phyloP scores from a whole-genome alignment of 768 basidiomycete species.

The Nevesoporus exiguus region DNA sequence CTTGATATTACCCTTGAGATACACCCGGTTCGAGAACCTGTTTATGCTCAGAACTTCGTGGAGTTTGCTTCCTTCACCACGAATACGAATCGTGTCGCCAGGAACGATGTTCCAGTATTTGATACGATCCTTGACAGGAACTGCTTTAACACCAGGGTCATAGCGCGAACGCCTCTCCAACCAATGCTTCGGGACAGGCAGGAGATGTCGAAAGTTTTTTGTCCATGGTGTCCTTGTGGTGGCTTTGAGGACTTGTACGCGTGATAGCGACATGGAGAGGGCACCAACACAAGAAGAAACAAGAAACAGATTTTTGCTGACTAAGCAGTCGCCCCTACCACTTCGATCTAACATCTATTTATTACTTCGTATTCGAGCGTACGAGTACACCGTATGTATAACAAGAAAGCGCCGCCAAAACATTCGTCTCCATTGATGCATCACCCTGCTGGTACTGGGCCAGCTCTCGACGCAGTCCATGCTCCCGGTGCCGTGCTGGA shows the following conservation, averaged over 20 bases:
- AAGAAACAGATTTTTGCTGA: slow-evolving; percentile 8
- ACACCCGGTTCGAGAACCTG: slow-evolving; percentile 63
- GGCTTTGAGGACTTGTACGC: slow-evolving; percentile 40
- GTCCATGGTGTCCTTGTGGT: slow-evolving; percentile 54
- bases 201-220: slow-evolving; percentile 64
- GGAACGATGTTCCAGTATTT: slow-evolving; percentile 88
- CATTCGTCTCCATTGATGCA: neutral
- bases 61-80: slow-evolving; percentile 59
- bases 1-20: slow-evolving; percentile 45
- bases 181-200: slow-evolving; percentile 57
- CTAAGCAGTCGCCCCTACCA: slow-evolving; percentile 19
- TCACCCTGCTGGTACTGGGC: slow-evolving; percentile 22
- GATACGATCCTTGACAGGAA: slow-evolving; percentile 63
- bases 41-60: slow-evolving; percentile 75
- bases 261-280: slow-evolving; percentile 29
- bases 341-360: too few species aligned
- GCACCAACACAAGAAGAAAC: neutral
- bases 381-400: slow-evolving; percentile 4
- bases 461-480: slow-evolving; percentile 36
- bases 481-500: slow-evolving; percentile 53
- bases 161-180: slow-evolving; percentile 41
- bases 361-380: neutral
- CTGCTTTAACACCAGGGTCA: slow-evolving; percentile 48
- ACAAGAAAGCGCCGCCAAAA: neutral
- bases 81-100: slow-evolving; percentile 72